Conservation (phyloP, 345 rosid genomes). For the Lepidium didymum region DNA sequence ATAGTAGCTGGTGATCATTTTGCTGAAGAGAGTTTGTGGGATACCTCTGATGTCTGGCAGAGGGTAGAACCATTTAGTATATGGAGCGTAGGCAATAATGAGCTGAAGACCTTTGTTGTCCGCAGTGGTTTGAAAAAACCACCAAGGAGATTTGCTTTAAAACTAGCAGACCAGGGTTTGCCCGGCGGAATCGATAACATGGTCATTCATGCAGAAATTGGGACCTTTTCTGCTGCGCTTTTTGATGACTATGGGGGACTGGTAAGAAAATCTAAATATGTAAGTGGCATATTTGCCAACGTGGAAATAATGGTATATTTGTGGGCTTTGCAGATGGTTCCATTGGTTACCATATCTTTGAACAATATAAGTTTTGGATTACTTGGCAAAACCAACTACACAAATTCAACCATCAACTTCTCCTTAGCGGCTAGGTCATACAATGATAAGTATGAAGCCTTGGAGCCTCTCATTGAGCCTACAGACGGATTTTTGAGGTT, state of each 20-base stretch:
- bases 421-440: constrained; percentile 85
- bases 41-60: constrained; percentile 61
- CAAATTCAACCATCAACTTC: constrained; percentile 66
- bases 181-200: constrained; percentile 65
- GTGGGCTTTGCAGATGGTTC: constrained; percentile 74
- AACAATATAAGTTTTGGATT: constrained; percentile 62
- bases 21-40: constrained; percentile 87
- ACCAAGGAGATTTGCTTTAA: constrained; percentile 88
- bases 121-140: constrained; percentile 83
- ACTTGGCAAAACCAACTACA: constrained; percentile 61
- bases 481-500: constrained; percentile 80
- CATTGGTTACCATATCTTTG: constrained; percentile 73
- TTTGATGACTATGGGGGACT: constrained; percentile 97
- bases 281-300: not conserved
- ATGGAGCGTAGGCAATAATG: constrained; percentile 71
- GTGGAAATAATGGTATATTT: constrained; percentile 10
- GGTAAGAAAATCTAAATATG: constrained; percentile 45
- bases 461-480: constrained; percentile 97
- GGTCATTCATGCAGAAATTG: constrained; percentile 62
- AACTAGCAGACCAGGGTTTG: constrained; percentile 59
- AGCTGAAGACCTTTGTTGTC: constrained; percentile 73
- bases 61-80: constrained; percentile 70
- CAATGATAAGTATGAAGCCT: constrained; percentile 82
- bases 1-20: constrained; percentile 82
- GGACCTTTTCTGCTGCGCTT: constrained; percentile 81